Base-by-base conservation (phyloP, 2,329 filamentous ascomycete species). In the Apiospora hydei region DNA sequence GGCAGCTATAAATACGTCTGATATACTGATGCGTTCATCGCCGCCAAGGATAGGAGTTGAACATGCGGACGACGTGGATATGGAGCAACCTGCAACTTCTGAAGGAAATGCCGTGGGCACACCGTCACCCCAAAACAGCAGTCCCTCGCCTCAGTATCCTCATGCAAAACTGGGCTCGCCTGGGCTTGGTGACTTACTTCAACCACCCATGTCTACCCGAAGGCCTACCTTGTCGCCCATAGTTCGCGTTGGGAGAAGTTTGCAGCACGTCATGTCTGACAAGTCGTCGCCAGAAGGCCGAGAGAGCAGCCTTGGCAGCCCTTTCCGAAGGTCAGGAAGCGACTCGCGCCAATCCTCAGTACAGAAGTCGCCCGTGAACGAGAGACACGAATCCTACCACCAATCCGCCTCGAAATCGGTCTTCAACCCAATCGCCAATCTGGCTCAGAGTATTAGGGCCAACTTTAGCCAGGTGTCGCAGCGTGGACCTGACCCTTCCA, bases 211-310 rank as follows among this genome's bases (percentile, higher is more conserved):
- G 24, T 53, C 44, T 47, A 49, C 43, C 10, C 67, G 81, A 16
- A 80, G 79, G 77, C 1, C 86, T 38, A 83, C 82, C 7, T 81
- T 91, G 0, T 90, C 88, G 6, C 88, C 89, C 1, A 90, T 90
- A 47, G 86, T 90, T n/a, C 84, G 88, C 66, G 88, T 85, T 38
- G 88, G 88, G 3, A 83, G 87, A 67, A 88, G 85, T 43, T 79
- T 91, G 18, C 88, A 90, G 76, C 88, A 84, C 72, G 86, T 90
- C 49, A 88, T 89, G 14, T 89, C 88, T 0, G 88, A 90, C 74
- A 87, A 87, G 10, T 87, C 88, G 0, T 90, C 89, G 0, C 88
- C 89, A 1, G 86, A 86, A 69, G 83, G 80, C 8, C 83, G 83
- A n/a, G 86, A 87, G 61, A 83, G 83, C 46, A 84, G 86, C 14